Evolutionary conservation across 73 alveolate genomes (phyloP).

Genomic region (Paramecium tetraurelia): DNA sequence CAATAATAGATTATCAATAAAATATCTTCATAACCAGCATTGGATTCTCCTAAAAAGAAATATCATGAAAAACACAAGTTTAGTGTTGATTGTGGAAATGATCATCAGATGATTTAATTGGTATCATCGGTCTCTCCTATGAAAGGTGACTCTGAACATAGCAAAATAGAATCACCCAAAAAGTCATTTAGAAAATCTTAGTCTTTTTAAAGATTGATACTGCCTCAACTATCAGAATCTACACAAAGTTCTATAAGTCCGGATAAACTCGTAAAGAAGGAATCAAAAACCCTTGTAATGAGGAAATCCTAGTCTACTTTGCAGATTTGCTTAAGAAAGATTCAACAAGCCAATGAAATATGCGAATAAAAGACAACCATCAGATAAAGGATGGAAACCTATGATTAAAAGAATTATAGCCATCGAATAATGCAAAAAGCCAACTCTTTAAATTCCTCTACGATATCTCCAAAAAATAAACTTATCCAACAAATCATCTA

Average conservation of each 20-base stretch:
- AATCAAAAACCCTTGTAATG: neutral
- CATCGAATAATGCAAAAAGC: neutral
- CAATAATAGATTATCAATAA: neutral
- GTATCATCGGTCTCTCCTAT: neutral
- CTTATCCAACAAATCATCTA: neutral
- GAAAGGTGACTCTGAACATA: neutral
- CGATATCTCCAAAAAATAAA: neutral
- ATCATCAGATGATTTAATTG: neutral
- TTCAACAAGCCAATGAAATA: neutral
- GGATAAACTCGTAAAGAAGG: neutral
- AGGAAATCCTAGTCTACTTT: neutral
- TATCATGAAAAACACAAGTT: neutral
- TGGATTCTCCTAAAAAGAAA: constrained; percentile 1
- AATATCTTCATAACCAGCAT: neutral
- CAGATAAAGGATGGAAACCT: neutral
- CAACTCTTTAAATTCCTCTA: neutral
- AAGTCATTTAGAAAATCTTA: neutral
- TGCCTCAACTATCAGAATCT: neutral
- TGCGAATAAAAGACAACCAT: neutral
- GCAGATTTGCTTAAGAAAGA: neutral
- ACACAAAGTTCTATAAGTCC: neutral
- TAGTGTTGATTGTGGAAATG: neutral
- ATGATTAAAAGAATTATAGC: neutral
- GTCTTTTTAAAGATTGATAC: constrained; percentile 4
- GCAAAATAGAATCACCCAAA: neutral